Base-by-base conservation (phyloP, 208 protist genomes). In the Leptomonas seymouri region DNA sequence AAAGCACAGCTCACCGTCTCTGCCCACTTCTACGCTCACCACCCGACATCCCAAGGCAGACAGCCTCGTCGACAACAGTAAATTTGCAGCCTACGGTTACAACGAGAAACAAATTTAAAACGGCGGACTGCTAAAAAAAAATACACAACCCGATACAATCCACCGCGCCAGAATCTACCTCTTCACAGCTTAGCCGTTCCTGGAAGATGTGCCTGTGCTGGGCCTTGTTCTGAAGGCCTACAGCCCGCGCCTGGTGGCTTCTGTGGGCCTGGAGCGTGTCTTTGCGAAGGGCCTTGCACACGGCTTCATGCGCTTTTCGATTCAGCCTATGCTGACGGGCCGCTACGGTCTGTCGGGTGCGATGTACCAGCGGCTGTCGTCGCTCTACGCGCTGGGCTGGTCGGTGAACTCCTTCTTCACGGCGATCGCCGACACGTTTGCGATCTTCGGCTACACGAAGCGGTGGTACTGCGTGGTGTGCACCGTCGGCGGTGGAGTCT, bases 391-490 rank as follows among this genome's bases (percentile, higher is more conserved):
- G 0, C 74, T 94, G 46, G 89, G 81, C n/a, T 88, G 81, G 74
- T 81, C 86, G 11, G 63, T 91, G 31, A 94, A 91, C 63, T 58
- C 86, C 45, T 70, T 91, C 50, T 76, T 78, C 53, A 88, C 80
- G 20, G 75, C 83, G 49, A 58, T 93, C 28, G 82, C 77, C 23
- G 89, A 93, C 67, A 80, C 76, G 45, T 85, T 92, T 44, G 74
- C 82, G 23, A 59, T 92, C 30, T 81, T 89, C 28, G 82, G 84
- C 21, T 94, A 93, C 76, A 84, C 81, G 23, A 93, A 91, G 81
- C 81, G 86, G 14, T 94, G 84, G 84, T 90, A 89, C 83, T 69
- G 79, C 50, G 66, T 82, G 42, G 7, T 82, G 3, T 92, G 80
- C 9, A 68, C 73, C 34, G 16, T 92, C 16, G 18, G 83, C 28